phyloP scores from a whole-genome alignment of 2,329 filamentous ascomycete species.

The Sporothrix sp. region DNA sequence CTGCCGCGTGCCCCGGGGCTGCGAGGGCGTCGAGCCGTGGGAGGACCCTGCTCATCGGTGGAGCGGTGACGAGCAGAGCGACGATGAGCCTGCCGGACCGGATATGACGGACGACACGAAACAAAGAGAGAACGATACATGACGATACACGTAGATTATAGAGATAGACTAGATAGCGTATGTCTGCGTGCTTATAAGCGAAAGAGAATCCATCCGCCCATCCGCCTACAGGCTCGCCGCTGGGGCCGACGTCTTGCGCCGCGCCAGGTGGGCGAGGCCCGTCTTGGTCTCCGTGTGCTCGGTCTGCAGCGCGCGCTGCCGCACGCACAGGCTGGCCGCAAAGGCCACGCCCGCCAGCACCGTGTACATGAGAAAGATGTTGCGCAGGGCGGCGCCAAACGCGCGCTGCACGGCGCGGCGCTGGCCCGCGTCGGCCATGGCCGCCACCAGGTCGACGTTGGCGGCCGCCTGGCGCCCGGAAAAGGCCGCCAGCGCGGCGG shows the following conservation, averaged over 20 bases:
- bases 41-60: conserved; percentile 5
- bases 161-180: too few species aligned
- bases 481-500: conserved; percentile 24
- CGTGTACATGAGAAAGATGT: conserved; percentile 13
- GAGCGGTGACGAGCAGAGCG: not conserved
- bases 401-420: conserved; percentile 7
- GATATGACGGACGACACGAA: not conserved
- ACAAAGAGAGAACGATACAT: too few species aligned
- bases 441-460: conserved; percentile 51
- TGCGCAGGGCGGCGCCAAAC: conserved; percentile 9
- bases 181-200: too few species aligned
- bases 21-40: conserved; percentile 42
- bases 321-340: conserved; percentile 9
- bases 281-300: conserved; percentile 12
- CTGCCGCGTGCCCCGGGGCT: conserved; percentile 57
- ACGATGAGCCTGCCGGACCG: not conserved
- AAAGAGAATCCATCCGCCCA: too few species aligned
- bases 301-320: conserved; percentile 6
- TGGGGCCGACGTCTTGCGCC: too few species aligned
- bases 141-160: too few species aligned
- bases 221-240: too few species aligned
- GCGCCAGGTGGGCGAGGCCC: conserved; percentile 5
- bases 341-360: conserved; percentile 5
- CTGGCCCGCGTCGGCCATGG: conserved; percentile 8
- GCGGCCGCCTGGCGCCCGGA: conserved; percentile 50